These are phyloP conservation scores for Neckera pumila DNA, from an alignment of 225 moss, liverwort and hornwort genomes.

Conservation along the genomic window DNA sequence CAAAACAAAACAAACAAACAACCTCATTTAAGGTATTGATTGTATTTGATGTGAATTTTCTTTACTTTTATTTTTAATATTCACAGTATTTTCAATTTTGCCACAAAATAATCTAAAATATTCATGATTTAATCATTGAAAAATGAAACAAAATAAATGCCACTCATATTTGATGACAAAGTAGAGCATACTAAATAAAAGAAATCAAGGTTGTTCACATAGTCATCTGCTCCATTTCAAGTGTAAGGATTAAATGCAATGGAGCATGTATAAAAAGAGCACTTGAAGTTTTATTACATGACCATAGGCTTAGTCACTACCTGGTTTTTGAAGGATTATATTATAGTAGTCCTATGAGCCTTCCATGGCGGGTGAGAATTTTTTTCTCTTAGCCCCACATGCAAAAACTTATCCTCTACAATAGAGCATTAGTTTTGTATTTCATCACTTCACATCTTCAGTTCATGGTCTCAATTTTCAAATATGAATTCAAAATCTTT, in stretches of 20 bases:
- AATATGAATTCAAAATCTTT: background rate
- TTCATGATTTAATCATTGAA: background rate
- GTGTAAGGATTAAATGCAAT: background rate
- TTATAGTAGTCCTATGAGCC: background rate
- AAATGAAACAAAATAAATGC: too few species aligned
- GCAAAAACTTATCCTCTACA: accelerated
- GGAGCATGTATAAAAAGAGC: background rate
- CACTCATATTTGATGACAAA: background rate
- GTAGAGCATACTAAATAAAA: background rate
- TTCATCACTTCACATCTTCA: background rate
- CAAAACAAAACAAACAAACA: too few species aligned
- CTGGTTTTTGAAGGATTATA: background rate
- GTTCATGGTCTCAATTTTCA: accelerated
- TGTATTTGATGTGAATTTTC: background rate
- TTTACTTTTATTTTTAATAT: background rate
- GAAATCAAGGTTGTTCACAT: background rate
- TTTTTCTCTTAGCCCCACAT: background rate
- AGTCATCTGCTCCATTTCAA: background rate
- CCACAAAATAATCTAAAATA: background rate
- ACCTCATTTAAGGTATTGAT: background rate
- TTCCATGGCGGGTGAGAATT: accelerated
- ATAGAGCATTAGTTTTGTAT: background rate
- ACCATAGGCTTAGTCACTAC: background rate
- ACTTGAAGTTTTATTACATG: background rate
- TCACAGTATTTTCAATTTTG: background rate